phyloP scores from a whole-genome alignment of 768 basidiomycete species.

The Scleroderma bovista region DNA sequence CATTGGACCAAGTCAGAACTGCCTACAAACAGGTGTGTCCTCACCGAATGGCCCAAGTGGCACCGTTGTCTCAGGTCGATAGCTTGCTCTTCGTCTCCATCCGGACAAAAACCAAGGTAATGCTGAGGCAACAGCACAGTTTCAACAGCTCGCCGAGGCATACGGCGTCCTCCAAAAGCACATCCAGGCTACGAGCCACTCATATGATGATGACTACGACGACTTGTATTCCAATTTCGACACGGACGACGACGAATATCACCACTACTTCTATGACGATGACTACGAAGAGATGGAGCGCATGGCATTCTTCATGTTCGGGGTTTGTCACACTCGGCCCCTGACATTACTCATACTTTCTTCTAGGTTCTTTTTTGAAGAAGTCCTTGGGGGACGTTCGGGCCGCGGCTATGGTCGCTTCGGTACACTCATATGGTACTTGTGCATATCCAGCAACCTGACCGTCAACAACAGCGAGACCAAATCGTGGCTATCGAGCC shows the following conservation, averaged over 20 bases:
- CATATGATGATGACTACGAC: conserved; percentile 37
- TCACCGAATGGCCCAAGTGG: neutral
- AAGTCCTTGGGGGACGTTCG: conserved; percentile 35
- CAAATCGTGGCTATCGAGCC: conserved; percentile 16
- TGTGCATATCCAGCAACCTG: conserved; percentile 1
- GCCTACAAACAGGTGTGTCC: conserved; percentile 60
- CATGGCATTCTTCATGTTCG: conserved; percentile 44
- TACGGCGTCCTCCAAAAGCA: conserved; percentile 58
- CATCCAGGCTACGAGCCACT: conserved; percentile 31
- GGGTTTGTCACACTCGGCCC: neutral
- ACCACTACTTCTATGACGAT: conserved; percentile 25
- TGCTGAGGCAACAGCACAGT: conserved; percentile 58
- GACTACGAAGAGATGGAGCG: conserved; percentile 31
- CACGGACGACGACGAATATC: conserved; percentile 25
- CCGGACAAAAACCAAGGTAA: conserved; percentile 74
- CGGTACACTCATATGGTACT: conserved; percentile 20
- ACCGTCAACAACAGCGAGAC: conserved; percentile 11
- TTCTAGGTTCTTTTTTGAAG: conserved; percentile 44
- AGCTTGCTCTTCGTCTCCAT: conserved; percentile 65
- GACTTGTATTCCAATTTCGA: conserved; percentile 22
- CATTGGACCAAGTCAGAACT: conserved; percentile 59
- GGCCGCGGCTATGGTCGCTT: conserved; percentile 20
- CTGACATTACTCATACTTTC: conserved; percentile 4
- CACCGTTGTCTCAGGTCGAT: conserved; percentile 1
- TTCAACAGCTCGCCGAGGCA: conserved; percentile 65